These are phyloP conservation scores for Lasiosphaeria ovina DNA, from an alignment of 495 filamentous ascomycete genomes.

Conservation along the genomic window DNA sequence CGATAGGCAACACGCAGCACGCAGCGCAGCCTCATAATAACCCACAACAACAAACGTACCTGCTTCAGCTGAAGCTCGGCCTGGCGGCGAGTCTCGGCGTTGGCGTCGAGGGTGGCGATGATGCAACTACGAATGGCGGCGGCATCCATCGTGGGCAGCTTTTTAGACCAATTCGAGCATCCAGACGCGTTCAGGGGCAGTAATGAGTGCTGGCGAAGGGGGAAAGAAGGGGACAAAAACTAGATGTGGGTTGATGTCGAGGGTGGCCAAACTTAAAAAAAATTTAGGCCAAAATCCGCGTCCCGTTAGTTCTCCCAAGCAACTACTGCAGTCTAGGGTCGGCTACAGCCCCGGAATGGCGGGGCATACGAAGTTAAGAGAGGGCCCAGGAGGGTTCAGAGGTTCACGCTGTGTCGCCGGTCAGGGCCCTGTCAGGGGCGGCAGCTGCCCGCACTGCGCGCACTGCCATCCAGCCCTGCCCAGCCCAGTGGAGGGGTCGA, in stretches of 20 bases:
- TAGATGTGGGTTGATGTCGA: slow-evolving; percentile 22
- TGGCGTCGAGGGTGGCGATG: slow-evolving; percentile 77
- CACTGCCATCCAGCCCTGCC: neutral
- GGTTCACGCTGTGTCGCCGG: slow-evolving; percentile 12
- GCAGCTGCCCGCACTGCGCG: slow-evolving; percentile 4
- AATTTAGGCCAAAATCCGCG: slow-evolving; percentile 37
- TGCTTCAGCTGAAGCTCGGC: slow-evolving; percentile 93
- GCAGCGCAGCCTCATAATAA: neutral
- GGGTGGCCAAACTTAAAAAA: slow-evolving; percentile 29
- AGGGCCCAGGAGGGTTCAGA: neutral
- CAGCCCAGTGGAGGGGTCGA: no score
- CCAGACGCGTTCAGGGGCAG: slow-evolving; percentile 19
- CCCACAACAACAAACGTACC: slow-evolving; percentile 53
- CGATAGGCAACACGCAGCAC: neutral
- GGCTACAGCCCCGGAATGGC: slow-evolving; percentile 23
- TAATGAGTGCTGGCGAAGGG: slow-evolving; percentile 12
- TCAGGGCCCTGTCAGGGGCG: neutral
- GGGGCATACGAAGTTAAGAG: slow-evolving; percentile 22
- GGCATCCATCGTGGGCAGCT: slow-evolving; percentile 70
- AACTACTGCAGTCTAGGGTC: slow-evolving; percentile 7
- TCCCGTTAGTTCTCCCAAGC: slow-evolving; percentile 3
- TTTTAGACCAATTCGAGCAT: slow-evolving; percentile 31
- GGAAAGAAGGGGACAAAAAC: slow-evolving; percentile 18
- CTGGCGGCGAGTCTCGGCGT: slow-evolving; percentile 78
- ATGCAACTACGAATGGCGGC: slow-evolving; percentile 82